phyloP scores from a whole-genome alignment of 805 yeast genomes.

The Hanseniaspora guilliermondii region DNA sequence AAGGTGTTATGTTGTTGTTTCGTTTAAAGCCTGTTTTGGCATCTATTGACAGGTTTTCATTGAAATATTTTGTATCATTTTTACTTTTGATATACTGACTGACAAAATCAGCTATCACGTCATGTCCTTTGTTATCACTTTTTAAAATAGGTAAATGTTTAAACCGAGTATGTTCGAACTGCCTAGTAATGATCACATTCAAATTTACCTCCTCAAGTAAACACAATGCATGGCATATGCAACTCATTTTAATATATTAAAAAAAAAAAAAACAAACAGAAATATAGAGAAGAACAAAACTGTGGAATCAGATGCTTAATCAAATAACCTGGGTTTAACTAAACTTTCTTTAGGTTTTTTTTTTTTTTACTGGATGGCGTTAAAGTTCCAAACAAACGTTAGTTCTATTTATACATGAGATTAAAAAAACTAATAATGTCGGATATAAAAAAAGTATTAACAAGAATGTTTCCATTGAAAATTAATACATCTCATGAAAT shows the following conservation, averaged over 20 bases:
- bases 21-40: neutral
- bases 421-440: too few relatives aligned
- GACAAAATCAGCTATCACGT: conserved; percentile 7
- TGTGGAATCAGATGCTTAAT: too few relatives aligned
- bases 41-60: neutral
- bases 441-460: too few relatives aligned
- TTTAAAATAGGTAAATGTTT: conserved; percentile 1
- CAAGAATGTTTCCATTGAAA: too few relatives aligned
- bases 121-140: neutral
- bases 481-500: too few relatives aligned
- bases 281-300: too few relatives aligned
- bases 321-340: too few relatives aligned
- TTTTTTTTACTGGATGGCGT: too few relatives aligned
- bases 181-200: neutral
- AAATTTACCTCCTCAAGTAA: conserved; percentile 4
- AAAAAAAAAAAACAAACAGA: too few relatives aligned
- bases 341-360: too few relatives aligned
- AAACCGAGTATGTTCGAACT: conserved; percentile 7
- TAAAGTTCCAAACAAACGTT: too few relatives aligned
- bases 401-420: too few relatives aligned
- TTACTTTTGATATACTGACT: neutral
- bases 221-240: conserved; percentile 5
- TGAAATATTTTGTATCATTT: neutral
- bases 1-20: neutral
- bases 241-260: neutral